Conservation (phyloP, 2,329 filamentous ascomycete genomes). For the Onygena corvina region DNA sequence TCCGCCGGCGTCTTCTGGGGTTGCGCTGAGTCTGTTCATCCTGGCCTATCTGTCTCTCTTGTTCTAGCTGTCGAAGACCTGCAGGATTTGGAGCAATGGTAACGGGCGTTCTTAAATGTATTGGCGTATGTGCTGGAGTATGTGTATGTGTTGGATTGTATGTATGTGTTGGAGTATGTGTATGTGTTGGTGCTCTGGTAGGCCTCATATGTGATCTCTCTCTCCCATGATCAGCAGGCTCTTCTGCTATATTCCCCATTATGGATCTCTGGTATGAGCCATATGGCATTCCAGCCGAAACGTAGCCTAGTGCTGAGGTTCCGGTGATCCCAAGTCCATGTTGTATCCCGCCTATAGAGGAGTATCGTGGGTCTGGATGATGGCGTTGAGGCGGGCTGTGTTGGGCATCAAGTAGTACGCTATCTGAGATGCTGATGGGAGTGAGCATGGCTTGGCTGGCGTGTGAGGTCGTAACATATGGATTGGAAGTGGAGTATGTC, state of each 20-base stretch:
- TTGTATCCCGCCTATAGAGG: constrained; percentile 20
- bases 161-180: background rate
- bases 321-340: constrained; percentile 31
- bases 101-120: constrained; percentile 18
- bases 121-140: constrained; percentile 11
- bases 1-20: constrained; percentile 18
- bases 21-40: constrained; percentile 20
- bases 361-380: constrained; percentile 29
- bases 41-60: constrained; percentile 24
- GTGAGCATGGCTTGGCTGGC: constrained; percentile 25
- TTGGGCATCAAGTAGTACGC: constrained; percentile 22
- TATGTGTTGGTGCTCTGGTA: constrained; percentile 17
- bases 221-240: constrained; percentile 21
- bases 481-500: constrained; percentile 21
- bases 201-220: constrained; percentile 19
- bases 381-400: constrained; percentile 26
- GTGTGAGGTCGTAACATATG: constrained; percentile 27
- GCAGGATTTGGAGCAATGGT: constrained; percentile 31
- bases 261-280: constrained; percentile 12
- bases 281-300: constrained; percentile 22
- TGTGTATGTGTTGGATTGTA: too few species aligned
- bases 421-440: constrained; percentile 31
- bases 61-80: constrained; percentile 29
- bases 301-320: constrained; percentile 21
- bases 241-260: constrained; percentile 14